phyloP scores from a whole-genome alignment of 2,329 filamentous ascomycete genomes.

The Pseudogymnoascus pannorum region DNA sequence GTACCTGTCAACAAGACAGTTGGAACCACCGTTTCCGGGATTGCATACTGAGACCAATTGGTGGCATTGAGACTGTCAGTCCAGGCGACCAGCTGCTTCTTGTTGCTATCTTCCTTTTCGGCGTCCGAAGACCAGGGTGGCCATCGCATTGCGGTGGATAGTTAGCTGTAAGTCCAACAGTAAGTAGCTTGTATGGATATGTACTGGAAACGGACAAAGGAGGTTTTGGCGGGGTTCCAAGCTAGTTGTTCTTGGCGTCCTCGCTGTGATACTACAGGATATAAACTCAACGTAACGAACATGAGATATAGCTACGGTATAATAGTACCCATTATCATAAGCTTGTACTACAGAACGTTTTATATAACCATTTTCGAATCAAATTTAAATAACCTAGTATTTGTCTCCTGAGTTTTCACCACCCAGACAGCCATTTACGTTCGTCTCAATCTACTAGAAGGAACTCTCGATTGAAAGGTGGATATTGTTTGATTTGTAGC shows the following conservation, averaged over 20 bases:
- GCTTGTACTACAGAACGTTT: background rate
- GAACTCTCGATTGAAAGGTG: background rate
- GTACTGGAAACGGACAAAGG: background rate
- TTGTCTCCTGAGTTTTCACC: background rate
- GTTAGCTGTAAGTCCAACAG: background rate
- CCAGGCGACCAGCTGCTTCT: slow-evolving; percentile 33
- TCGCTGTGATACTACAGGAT: background rate
- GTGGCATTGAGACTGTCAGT: slow-evolving; percentile 38
- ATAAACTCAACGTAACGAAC: background rate
- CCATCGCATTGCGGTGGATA: slow-evolving; percentile 38
- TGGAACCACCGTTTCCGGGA: slow-evolving; percentile 46
- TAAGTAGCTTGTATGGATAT: slow-evolving; percentile 4
- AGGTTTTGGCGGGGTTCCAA: slow-evolving; percentile 6
- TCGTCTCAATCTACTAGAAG: background rate
- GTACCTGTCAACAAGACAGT: slow-evolving; percentile 48
- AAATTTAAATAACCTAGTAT: background rate
- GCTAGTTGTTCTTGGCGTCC: background rate
- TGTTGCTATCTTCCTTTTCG: slow-evolving; percentile 22
- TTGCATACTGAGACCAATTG: slow-evolving; percentile 48
- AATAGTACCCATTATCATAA: background rate
- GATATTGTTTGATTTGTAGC: slow-evolving; percentile 7
- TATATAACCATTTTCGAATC: background rate
- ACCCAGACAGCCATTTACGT: background rate
- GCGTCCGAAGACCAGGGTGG: slow-evolving; percentile 37
- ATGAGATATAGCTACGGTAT: background rate